Percentiles rank a stretch among this genome's conserved stretches.
Conservation (phyloP, 2,329 filamentous ascomycete species). For the Atkinsonella hypoxylon region DNA sequence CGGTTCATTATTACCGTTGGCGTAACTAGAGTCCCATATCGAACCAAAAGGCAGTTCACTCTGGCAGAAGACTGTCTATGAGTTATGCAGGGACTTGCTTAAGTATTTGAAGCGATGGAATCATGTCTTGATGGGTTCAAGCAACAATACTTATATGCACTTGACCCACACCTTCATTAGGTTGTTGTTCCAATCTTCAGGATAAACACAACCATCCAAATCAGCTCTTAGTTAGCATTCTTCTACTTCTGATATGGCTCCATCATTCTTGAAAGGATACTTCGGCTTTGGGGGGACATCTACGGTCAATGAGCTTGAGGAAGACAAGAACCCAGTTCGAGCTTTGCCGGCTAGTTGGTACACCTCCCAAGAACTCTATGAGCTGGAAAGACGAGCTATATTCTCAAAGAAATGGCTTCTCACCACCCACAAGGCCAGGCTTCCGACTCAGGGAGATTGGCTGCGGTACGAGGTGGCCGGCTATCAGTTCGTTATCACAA, state of each 20-base stretch:
- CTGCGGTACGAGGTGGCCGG: slow-evolving; percentile 42
- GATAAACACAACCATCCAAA: neutral
- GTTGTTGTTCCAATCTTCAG: neutral
- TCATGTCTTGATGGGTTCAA: neutral
- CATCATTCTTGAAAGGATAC: slow-evolving; percentile 23
- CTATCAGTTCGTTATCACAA: slow-evolving; percentile 41
- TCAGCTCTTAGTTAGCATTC: neutral
- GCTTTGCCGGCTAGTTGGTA: slow-evolving; percentile 41
- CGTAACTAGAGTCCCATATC: neutral
- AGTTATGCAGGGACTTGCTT: neutral
- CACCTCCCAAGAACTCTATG: slow-evolving; percentile 38
- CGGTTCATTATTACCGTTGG: slow-evolving; percentile 1
- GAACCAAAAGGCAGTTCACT: neutral
- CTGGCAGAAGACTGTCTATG: neutral
- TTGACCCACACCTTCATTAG: neutral
- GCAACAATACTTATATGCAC: neutral
- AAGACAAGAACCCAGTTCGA: slow-evolving; percentile 12
- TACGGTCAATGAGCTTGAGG: slow-evolving; percentile 14
- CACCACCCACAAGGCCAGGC: slow-evolving; percentile 38
- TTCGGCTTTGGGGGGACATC: slow-evolving; percentile 23
- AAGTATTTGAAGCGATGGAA: neutral
- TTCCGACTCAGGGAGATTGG: slow-evolving; percentile 42
- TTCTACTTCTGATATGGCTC: slow-evolving; percentile 4
- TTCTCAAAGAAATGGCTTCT: slow-evolving; percentile 46
- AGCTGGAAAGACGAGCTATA: slow-evolving; percentile 43